phyloP scores from a whole-genome alignment of 768 basidiomycete genomes.

The Boletellus sp. region DNA sequence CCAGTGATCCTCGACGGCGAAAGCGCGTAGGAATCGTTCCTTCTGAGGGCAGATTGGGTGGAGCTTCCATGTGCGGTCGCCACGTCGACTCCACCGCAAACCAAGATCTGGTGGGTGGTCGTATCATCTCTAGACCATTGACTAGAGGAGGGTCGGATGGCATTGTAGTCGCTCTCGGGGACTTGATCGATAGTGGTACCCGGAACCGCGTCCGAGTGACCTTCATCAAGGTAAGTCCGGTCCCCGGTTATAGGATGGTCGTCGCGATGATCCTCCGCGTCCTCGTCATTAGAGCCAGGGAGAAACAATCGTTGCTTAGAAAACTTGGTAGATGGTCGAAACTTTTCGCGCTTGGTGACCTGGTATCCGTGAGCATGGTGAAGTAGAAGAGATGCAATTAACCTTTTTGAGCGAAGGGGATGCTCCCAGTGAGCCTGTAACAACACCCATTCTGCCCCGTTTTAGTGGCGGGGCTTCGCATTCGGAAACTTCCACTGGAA shows the following conservation, averaged over 20 bases:
- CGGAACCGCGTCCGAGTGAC: slow-evolving; percentile 28
- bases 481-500: slow-evolving; percentile 36
- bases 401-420: slow-evolving; percentile 12
- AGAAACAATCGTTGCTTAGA: slow-evolving; percentile 19
- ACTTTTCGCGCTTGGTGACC: not conserved
- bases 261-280: not conserved
- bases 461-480: slow-evolving; percentile 16
- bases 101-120: not conserved
- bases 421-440: not conserved
- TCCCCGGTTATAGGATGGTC: not conserved
- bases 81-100: not conserved
- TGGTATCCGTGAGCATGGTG: slow-evolving; percentile 8
- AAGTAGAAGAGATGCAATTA: slow-evolving; percentile 1
- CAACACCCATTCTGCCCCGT: slow-evolving; percentile 8
- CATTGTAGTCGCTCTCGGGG: slow-evolving; percentile 1
- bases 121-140: slow-evolving; percentile 10
- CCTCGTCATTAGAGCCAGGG: slow-evolving; percentile 12
- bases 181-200: slow-evolving; percentile 4
- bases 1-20: slow-evolving; percentile 25
- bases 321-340: not conserved
- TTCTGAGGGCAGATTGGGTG: not conserved
- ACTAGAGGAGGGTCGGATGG: slow-evolving; percentile 2
- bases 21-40: slow-evolving; percentile 9
- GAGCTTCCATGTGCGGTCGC: not conserved
- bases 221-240: slow-evolving; percentile 23